A percentile compares a stretch with the other conserved stretches of the same genome.
These are phyloP conservation scores for Schizophyllum amplum DNA, from an alignment of 1,284 basidiomycete species.

Conservation along the genomic window DNA sequence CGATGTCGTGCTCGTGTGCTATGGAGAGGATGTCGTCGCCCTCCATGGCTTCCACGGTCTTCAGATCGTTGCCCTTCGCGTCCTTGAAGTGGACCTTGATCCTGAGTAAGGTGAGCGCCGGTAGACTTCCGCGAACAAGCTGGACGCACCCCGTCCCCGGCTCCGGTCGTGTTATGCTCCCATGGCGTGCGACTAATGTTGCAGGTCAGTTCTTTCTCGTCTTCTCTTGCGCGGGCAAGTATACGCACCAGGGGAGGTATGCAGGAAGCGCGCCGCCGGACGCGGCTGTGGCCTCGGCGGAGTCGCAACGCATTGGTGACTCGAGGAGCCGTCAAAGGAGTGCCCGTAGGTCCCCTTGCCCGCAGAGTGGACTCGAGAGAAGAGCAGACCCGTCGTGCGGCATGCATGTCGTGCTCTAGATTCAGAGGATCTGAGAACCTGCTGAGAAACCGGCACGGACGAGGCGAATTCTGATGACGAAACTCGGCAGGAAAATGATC, in stretches of 20 bases:
- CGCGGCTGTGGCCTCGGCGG: background rate
- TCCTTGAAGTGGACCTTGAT: constrained; percentile 89
- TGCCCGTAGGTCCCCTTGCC: background rate
- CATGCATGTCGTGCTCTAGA: background rate
- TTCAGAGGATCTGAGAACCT: too few species aligned
- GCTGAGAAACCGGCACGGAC: too few species aligned
- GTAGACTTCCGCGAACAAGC: constrained; percentile 1
- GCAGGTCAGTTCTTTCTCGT: background rate
- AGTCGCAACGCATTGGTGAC: background rate
- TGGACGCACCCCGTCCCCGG: constrained; percentile 58
- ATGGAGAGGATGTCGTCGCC: constrained; percentile 90
- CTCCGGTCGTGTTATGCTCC: constrained; percentile 35
- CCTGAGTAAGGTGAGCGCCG: constrained; percentile 29
- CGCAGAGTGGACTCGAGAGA: background rate
- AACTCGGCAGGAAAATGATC: background rate
- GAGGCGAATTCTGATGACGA: background rate
- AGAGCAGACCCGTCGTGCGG: background rate
- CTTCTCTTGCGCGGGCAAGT: background rate
- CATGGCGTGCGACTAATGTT: constrained; percentile 27
- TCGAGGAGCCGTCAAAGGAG: background rate
- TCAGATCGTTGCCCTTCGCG: constrained; percentile 75
- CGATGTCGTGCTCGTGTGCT: constrained; percentile 94
- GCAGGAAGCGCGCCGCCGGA: background rate
- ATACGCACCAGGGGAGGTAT: background rate
- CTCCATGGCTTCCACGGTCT: constrained; percentile 88